phyloP scores from a whole-genome alignment of 2,329 filamentous ascomycete genomes.

The Colletotrichum coccodes region DNA sequence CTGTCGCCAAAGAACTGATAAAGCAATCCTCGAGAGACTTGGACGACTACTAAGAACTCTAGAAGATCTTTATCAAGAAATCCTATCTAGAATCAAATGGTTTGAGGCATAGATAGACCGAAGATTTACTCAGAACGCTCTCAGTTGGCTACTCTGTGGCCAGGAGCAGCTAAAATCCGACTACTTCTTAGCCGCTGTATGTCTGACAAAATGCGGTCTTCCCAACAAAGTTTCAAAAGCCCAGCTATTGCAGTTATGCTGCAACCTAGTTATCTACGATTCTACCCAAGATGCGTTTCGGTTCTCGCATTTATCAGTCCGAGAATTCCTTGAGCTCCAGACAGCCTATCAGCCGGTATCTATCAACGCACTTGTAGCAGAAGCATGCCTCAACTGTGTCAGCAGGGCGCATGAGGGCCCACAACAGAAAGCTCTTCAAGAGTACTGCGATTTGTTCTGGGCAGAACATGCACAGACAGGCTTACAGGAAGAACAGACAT shows the following conservation, averaged over 20 bases:
- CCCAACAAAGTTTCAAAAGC: background rate
- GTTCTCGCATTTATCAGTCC: slow-evolving; percentile 17
- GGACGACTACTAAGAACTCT: slow-evolving; percentile 7
- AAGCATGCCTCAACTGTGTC: background rate
- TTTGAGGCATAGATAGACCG: background rate
- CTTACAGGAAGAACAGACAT: background rate
- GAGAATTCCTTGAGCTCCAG: slow-evolving; percentile 9
- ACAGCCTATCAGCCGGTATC: background rate
- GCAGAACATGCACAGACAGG: background rate
- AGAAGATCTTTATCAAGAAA: slow-evolving; percentile 10
- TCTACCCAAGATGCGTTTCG: background rate
- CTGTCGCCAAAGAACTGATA: background rate
- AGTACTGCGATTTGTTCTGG: background rate
- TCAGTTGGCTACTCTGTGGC: slow-evolving; percentile 26
- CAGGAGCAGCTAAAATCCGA: background rate
- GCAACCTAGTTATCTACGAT: slow-evolving; percentile 11
- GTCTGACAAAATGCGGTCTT: background rate
- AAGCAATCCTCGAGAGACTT: slow-evolving; percentile 7
- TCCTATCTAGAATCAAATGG: background rate
- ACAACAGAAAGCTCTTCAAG: background rate
- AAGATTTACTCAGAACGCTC: background rate
- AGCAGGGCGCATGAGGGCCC: background rate
- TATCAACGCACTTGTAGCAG: background rate
- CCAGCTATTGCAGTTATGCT: slow-evolving; percentile 5
- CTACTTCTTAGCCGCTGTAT: background rate